A percentile compares a stretch with the other conserved stretches of the same genome.
Conservation (phyloP, 805 yeast species). For the Metschnikowia proteae region DNA sequence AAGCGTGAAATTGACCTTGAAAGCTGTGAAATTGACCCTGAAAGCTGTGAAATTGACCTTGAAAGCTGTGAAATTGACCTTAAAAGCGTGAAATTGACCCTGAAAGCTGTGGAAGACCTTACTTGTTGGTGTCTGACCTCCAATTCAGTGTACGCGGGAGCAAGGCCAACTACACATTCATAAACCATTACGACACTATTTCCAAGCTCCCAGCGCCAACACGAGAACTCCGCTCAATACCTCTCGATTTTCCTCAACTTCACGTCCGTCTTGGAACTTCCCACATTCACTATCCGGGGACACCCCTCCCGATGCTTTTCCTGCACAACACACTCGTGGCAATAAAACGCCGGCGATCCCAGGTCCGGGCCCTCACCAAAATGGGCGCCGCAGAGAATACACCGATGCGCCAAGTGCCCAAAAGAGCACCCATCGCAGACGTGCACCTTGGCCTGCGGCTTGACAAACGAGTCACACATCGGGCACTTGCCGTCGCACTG, state of each 20-base stretch:
- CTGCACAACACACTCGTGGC: constrained; percentile 74
- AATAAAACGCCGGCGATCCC: constrained; percentile 61
- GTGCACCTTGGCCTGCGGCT: constrained; percentile 61
- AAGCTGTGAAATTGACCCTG: too few relatives aligned
- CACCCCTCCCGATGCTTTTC: constrained; percentile 92
- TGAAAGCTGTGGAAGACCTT: too few relatives aligned
- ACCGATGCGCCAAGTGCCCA: constrained; percentile 58
- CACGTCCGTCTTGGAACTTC: constrained; percentile 67
- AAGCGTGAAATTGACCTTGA: too few relatives aligned
- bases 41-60: too few relatives aligned
- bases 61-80: too few relatives aligned
- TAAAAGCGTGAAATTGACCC: too few relatives aligned
- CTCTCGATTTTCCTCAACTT: constrained; percentile 21
- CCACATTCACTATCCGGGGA: constrained; percentile 77
- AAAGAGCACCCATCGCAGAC: constrained; percentile 84
- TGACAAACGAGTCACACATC: constrained; percentile 79
- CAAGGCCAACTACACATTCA: too few relatives aligned
- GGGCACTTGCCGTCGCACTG: constrained; percentile 93
- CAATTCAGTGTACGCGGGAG: too few relatives aligned
- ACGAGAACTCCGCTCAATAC: background rate
- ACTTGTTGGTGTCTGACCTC: too few relatives aligned
- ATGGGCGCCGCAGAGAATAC: constrained; percentile 72
- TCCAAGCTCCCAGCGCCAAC: too few relatives aligned
- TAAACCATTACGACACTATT: too few relatives aligned
- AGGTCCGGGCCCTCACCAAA: constrained; percentile 50